Conservation (phyloP, 371 early-diverging fungal genomes). For the Mucor saturninus region DNA sequence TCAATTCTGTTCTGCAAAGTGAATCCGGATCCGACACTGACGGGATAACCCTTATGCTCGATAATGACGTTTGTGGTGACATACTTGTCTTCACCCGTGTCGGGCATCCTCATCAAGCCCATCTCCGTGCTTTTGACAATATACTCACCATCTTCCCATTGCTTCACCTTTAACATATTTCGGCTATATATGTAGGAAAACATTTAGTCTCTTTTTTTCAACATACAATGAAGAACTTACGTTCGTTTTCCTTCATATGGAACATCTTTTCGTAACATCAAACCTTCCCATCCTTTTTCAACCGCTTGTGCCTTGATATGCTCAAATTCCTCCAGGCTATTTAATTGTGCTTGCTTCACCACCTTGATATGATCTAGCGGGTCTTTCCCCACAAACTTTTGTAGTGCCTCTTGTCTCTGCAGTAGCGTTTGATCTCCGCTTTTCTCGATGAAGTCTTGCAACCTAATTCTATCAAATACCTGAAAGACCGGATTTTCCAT, state of each 20-base stretch:
- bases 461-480: slow-evolving; percentile 57
- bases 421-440: slow-evolving; percentile 32
- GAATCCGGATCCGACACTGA: slow-evolving; percentile 67
- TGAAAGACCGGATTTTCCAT: slow-evolving; percentile 54
- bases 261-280: slow-evolving; percentile 57
- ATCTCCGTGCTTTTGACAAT: slow-evolving; percentile 53
- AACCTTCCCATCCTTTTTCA: slow-evolving; percentile 60
- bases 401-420: slow-evolving; percentile 42
- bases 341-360: slow-evolving; percentile 42
- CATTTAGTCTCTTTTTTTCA: background rate
- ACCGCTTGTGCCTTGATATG: background rate
- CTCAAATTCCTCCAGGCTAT: slow-evolving; percentile 9
- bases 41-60: slow-evolving; percentile 53
- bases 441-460: slow-evolving; percentile 37
- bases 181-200: slow-evolving; percentile 31
- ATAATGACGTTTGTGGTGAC: slow-evolving; percentile 55
- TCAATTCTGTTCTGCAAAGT: slow-evolving; percentile 45
- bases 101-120: slow-evolving; percentile 55
- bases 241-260: slow-evolving; percentile 62
- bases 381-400: slow-evolving; percentile 11
- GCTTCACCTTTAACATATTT: slow-evolving; percentile 61
- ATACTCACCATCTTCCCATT: slow-evolving; percentile 65
- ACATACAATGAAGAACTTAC: slow-evolving; percentile 24
- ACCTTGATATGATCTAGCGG: slow-evolving; percentile 29
- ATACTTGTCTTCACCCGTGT: slow-evolving; percentile 45